Evolutionary conservation across 1,139 yeast species (phyloP), one percentile per base, ranked within the genome.

Genomic region (Oligophagozyma castellii): DNA sequence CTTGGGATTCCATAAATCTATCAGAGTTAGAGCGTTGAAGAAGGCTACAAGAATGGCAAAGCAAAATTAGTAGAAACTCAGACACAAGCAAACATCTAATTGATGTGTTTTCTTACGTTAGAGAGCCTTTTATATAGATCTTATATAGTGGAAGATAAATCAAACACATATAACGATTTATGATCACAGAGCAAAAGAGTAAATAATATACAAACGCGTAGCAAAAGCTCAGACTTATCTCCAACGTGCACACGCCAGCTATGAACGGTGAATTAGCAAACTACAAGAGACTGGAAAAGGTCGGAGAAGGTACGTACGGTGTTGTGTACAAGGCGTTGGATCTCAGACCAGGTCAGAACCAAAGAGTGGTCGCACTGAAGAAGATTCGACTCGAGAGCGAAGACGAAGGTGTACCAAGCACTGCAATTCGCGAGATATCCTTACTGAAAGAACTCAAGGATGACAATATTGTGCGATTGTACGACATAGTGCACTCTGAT

Each of bases 301-400:
- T 89, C 28, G 99, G 99, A 24, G 99, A 92, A 61, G 98, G 89
- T 38, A 89, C 99, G 3, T 89, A 89, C 52, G 99, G 98, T 39
- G 98, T 89, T 32, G 99, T 89, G 15, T 92, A 89, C 60, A 89
- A 89, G 56, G 98, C 98, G 2, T 64, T 83, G 26, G 96, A 89
- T 53, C 70, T 79, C 33, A 29, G 22, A 12, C 31, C 31, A 2
- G 75, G 76, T 40, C 86, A 89, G 56, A 80, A 81, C 47, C 84
- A 86, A 59, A 65, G 96, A 31, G 70, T 86, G 16, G 98, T 89
- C 26, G 99, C 99, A 0, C 62, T 92, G 44, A 89, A 89, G 56
- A 89, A 89, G 58, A 89, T 89, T 55, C 70, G 98, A 35, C 64
- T 92, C 33, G 99, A 92, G 52, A 83, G 93, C 26, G 98, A 92